Evolutionary conservation across 495 filamentous ascomycete genomes (phyloP), one percentile per base, ranked within the genome.

Genomic region (Aspergillus avenaceus): DNA sequence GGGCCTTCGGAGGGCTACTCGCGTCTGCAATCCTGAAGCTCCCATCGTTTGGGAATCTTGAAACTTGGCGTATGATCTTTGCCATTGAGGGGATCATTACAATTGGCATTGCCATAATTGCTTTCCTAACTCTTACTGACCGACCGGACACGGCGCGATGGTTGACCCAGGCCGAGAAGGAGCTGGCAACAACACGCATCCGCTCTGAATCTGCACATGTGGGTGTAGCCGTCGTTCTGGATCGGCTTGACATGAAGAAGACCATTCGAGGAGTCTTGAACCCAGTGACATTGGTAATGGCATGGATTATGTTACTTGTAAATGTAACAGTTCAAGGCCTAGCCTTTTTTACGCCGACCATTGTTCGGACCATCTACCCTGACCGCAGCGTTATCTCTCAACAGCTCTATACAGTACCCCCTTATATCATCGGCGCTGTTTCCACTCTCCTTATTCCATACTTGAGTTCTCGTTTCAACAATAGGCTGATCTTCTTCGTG

Each of bases 1-100:
- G 84, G 14, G 85, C 85, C 0, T 88, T 88, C 52, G 84, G 84
- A 31, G 85, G 85, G 1, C 72, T 88, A 21, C 63, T 87, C 0
- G 85, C 85, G 6, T 85, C 81, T 2, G 84, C 59, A 1, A 77
- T 79, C 25, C 60, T 77, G 7, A 70, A 59, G 6, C 61, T 79
- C 1, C 56, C 67, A 37, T 56, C 70, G 50, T 73, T 76, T 36
- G 74, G 74, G 4, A 49, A 60, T 47, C 59, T 78, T 0, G 59
- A 59, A 32, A 81, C 73, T 18, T 91, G 88, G 88, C 72, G 84
- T 13, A 75, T 90, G 25, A 73, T 92, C 16, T 90, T 91, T 60
- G 73, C 88, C 11, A 83, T 88, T 22, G 88, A 92, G 61, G 88
- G 88, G 1, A 66, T 89, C 8, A 84, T 88, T 25, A 84, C 79